phyloP scores from a whole-genome alignment of 441 rosid species.

The Geranium incanum region DNA sequence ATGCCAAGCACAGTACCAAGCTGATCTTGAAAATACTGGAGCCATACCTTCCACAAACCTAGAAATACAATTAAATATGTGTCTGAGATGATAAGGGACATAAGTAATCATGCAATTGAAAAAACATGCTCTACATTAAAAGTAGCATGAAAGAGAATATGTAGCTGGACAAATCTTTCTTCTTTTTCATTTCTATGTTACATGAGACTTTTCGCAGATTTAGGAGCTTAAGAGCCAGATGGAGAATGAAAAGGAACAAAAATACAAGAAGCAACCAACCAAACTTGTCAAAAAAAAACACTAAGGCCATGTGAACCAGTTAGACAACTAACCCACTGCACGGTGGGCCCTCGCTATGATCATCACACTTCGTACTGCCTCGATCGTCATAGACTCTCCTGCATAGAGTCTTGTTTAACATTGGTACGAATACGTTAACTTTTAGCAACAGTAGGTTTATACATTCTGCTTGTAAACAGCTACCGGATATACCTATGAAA shows the following conservation, averaged over 20 bases:
- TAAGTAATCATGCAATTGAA: neutral
- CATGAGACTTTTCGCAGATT: no score
- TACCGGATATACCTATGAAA: slow-evolving; percentile 51
- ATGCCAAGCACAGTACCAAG: slow-evolving; percentile 98
- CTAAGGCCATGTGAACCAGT: neutral
- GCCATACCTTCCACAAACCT: slow-evolving; percentile 99
- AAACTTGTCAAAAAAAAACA: neutral
- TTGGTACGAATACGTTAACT: slow-evolving; percentile 22
- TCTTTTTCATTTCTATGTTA: no score
- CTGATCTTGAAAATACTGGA: slow-evolving; percentile 88
- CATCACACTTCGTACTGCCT: slow-evolving; percentile 68
- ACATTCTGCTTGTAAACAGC: slow-evolving; percentile 3
- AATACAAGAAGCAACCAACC: no score
- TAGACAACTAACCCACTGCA: slow-evolving; percentile 68
- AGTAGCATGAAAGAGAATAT: no score
- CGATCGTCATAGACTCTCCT: slow-evolving; percentile 71
- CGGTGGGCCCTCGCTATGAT: slow-evolving; percentile 77
- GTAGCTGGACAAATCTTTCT: no score
- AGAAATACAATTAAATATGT: slow-evolving; percentile 11
- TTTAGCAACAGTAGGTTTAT: slow-evolving; percentile 1
- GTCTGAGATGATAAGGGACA: neutral
- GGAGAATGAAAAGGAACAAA: no score
- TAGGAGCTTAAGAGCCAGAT: no score
- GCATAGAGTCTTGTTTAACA: slow-evolving; percentile 25
- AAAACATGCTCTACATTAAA: no score